phyloP scores from a whole-genome alignment of 208 protist species.

The Acanthamoeba divionensis region DNA sequence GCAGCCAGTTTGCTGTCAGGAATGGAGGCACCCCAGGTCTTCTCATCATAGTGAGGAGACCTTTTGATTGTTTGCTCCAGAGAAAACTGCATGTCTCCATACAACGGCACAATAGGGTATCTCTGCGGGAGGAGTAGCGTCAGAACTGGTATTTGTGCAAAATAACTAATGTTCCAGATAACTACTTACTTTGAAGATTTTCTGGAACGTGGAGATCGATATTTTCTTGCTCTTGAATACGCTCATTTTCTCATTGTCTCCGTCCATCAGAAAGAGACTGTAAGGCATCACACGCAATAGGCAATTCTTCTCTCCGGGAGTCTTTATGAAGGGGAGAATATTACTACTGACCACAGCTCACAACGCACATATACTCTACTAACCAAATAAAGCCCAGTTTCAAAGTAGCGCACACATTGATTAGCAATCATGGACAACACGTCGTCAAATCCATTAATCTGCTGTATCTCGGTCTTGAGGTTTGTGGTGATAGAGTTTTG shows the following conservation, averaged over 20 bases:
- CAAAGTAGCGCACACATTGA: conserved; percentile 62
- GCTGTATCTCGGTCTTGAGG: conserved; percentile 67
- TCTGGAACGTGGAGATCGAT: conserved; percentile 62
- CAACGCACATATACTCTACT: too few relatives aligned
- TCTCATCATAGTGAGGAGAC: conserved; percentile 59
- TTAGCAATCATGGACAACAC: conserved; percentile 65
- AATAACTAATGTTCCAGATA: not conserved
- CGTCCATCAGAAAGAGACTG: conserved; percentile 75
- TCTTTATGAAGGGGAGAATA: not conserved
- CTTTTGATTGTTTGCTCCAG: conserved; percentile 69
- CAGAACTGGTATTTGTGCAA: not conserved
- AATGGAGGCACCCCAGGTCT: conserved; percentile 55
- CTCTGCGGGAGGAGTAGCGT: not conserved
- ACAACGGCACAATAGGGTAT: conserved; percentile 77
- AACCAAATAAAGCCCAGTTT: conserved; percentile 5
- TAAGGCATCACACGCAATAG: conserved; percentile 73
- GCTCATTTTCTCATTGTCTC: conserved; percentile 62
- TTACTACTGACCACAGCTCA: too few relatives aligned
- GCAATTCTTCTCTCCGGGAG: conserved; percentile 75
- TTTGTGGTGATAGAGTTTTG: conserved; percentile 74
- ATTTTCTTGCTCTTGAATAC: conserved; percentile 75
- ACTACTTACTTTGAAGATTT: conserved; percentile 67
- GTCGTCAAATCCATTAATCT: conserved; percentile 71
- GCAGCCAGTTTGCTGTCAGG: conserved; percentile 36
- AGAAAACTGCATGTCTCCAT: conserved; percentile 80